Evolutionary conservation across 345 rosid species (phyloP).

Genomic region (Acer saccharum): DNA sequence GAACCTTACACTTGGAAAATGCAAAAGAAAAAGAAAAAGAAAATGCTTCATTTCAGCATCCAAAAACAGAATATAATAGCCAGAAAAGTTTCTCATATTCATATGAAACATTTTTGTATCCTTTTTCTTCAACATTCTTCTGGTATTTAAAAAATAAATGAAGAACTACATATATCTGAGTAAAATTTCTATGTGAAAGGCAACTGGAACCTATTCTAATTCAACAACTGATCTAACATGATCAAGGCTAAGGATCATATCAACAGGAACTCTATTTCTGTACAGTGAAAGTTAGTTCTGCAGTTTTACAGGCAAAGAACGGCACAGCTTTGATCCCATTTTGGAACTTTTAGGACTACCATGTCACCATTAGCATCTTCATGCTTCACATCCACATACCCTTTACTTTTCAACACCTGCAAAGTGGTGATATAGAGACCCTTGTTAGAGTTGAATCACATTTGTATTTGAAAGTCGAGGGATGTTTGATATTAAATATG

Average conservation of each 20-base stretch:
- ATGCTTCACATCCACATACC: conserved; percentile 64
- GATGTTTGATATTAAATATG: too few species aligned
- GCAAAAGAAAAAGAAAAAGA: too few species aligned
- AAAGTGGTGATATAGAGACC: conserved; percentile 6
- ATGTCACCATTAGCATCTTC: conserved; percentile 58
- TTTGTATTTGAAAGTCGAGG: background rate
- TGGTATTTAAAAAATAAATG: background rate
- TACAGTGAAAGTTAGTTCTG: background rate
- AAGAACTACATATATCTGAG: background rate
- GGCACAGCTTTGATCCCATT: conserved; percentile 25
- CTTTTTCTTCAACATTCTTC: background rate
- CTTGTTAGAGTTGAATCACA: conserved; percentile 11
- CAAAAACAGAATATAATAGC: background rate
- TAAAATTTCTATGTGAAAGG: background rate
- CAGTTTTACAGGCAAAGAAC: background rate
- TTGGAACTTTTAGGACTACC: conserved; percentile 35
- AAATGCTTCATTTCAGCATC: background rate
- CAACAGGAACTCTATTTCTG: background rate
- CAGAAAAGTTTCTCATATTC: background rate
- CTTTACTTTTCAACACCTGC: conserved; percentile 74
- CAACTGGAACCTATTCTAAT: background rate
- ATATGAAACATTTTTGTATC: background rate
- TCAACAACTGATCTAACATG: conserved; percentile 1
- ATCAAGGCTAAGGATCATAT: background rate
- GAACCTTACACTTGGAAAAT: too few species aligned